Evolutionary conservation across 805 yeast species (phyloP).

Genomic region (Spathaspora gorwiae): DNA sequence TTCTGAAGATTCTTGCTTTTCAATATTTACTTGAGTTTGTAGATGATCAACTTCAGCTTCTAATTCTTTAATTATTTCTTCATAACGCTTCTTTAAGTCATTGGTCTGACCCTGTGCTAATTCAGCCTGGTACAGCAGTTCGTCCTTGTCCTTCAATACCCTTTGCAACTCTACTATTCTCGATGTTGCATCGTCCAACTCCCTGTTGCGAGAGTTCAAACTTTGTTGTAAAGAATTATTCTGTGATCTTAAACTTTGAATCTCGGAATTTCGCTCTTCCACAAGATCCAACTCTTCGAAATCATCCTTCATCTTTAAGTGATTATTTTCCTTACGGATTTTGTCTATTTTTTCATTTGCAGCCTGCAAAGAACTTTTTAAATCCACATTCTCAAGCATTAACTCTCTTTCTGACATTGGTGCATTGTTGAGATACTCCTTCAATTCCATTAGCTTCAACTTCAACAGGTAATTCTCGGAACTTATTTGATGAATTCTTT

Average conservation of each 20-base stretch:
- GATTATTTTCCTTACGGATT: neutral
- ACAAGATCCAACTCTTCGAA: neutral
- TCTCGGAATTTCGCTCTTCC: neutral
- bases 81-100: constrained; percentile 1
- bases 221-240: neutral
- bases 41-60: neutral
- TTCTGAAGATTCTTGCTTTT: neutral
- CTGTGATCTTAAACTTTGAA: neutral
- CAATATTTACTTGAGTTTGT: neutral
- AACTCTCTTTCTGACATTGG: constrained; percentile 7
- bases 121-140: neutral
- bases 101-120: neutral
- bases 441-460: constrained; percentile 7
- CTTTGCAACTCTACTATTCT: neutral
- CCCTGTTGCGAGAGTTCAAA: neutral
- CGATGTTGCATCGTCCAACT: neutral
- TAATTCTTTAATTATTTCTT: neutral
- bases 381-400: constrained; percentile 4
- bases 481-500: constrained; percentile 6
- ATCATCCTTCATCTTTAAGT: neutral
- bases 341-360: neutral
- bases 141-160: neutral
- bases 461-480: constrained; percentile 9
- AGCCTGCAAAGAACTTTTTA: constrained; percentile 2
- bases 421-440: constrained; percentile 5